phyloP scores from a whole-genome alignment of 1,284 basidiomycete genomes.

The Austroboletus olivaceoglutinosus region DNA sequence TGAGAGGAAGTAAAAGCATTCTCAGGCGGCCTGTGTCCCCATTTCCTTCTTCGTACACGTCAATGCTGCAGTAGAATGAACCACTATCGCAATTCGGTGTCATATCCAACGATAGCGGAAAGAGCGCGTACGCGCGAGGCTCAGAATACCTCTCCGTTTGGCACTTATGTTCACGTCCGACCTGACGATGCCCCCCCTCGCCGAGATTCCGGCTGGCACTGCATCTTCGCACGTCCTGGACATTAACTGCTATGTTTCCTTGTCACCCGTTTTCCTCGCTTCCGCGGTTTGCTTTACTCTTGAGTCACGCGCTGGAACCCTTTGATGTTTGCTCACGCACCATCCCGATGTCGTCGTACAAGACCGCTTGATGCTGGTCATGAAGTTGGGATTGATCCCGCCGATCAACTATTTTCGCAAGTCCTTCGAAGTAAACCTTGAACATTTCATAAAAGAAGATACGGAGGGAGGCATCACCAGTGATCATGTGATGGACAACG shows the following conservation, averaged over 20 bases:
- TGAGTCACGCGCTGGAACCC: conserved; percentile 13
- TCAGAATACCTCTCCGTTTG: conserved; percentile 23
- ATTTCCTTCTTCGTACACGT: conserved; percentile 10
- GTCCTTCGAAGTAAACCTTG: conserved; percentile 24
- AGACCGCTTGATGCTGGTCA: conserved; percentile 14
- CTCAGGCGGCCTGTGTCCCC: conserved; percentile 14
- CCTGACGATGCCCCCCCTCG: conserved; percentile 9
- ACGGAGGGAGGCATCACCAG: conserved; percentile 25
- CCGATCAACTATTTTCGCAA: conserved; percentile 1
- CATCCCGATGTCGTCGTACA: conserved; percentile 14
- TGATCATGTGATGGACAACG: conserved; percentile 27
- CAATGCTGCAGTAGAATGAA: conserved; percentile 10
- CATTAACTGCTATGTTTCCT: conserved; percentile 15
- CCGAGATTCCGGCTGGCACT: conserved; percentile 17
- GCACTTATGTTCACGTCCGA: conserved; percentile 26
- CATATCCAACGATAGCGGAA: conserved; percentile 26
- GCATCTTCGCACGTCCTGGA: conserved; percentile 17
- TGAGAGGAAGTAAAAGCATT: conserved; percentile 11
- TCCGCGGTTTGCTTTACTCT: conserved; percentile 15
- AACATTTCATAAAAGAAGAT: conserved; percentile 32
- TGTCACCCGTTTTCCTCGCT: conserved; percentile 14
- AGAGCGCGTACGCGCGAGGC: conserved; percentile 16
- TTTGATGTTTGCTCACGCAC: conserved; percentile 10
- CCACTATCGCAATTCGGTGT: conserved; percentile 21
- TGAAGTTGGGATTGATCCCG: conserved; percentile 6